phyloP scores from a whole-genome alignment of 139 green algal species.

The Tetradesmus lagerheimii region DNA sequence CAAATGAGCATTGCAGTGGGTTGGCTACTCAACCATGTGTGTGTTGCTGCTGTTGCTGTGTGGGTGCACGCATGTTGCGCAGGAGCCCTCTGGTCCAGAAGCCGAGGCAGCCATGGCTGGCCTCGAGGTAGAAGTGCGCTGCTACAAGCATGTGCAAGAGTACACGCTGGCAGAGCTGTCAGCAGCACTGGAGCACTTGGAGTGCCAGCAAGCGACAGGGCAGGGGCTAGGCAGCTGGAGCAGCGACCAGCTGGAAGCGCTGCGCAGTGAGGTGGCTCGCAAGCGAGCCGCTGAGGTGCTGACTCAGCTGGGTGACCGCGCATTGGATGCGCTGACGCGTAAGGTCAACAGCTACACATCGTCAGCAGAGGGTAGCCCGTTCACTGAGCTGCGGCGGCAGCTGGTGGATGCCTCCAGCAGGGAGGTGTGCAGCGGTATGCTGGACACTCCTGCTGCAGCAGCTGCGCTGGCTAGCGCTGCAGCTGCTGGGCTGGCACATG shows the following conservation, averaged over 20 bases:
- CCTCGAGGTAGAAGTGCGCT: slow-evolving; percentile 45
- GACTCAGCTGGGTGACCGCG: slow-evolving; percentile 37
- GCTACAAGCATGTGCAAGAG: slow-evolving; percentile 49
- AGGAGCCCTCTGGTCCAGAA: slow-evolving; percentile 44
- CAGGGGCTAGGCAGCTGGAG: slow-evolving; percentile 42
- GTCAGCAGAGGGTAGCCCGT: slow-evolving; percentile 12
- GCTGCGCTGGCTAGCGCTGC: slow-evolving; percentile 10
- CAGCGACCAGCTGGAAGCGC: slow-evolving; percentile 34
- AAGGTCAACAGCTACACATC: slow-evolving; percentile 46
- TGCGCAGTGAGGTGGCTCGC: slow-evolving; percentile 40
- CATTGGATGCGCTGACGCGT: slow-evolving; percentile 35
- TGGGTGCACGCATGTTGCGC: not conserved
- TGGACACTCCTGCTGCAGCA: slow-evolving; percentile 17
- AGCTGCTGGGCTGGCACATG: not conserved
- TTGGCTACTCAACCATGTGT: not conserved
- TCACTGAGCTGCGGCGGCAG: slow-evolving; percentile 33
- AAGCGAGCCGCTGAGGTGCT: slow-evolving; percentile 40
- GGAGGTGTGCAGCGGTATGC: not conserved
- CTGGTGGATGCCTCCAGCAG: slow-evolving; percentile 24
- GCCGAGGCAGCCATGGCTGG: slow-evolving; percentile 47
- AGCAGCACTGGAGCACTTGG: slow-evolving; percentile 40
- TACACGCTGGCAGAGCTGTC: slow-evolving; percentile 38
- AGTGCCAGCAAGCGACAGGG: slow-evolving; percentile 26
- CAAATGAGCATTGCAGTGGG: too few species aligned
- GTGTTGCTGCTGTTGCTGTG: not conserved